Percentiles rank a stretch among this genome's conserved stretches.
Conservation (phyloP, 805 yeast species). For the Wickerhamiella domercqiae region DNA sequence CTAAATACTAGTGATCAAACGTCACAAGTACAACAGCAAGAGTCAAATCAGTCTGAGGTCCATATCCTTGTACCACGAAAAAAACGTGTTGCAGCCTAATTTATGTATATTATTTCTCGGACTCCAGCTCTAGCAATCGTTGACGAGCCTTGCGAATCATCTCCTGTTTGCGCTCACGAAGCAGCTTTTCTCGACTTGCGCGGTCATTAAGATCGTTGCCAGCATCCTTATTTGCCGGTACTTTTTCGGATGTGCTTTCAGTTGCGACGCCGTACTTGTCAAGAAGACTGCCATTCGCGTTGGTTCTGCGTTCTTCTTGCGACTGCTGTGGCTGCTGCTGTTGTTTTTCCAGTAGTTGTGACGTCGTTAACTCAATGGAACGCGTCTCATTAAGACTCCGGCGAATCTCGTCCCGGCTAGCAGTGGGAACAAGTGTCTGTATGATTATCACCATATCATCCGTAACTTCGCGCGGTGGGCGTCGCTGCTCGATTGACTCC, state of each 20-base stretch:
- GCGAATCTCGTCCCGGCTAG: constrained; percentile 54
- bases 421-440: constrained; percentile 61
- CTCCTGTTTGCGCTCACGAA: constrained; percentile 36
- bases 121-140: constrained; percentile 12
- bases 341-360: constrained; percentile 48
- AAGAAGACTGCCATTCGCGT: constrained; percentile 20
- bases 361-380: constrained; percentile 66
- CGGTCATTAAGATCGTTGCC: constrained; percentile 30
- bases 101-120: not conserved
- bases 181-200: constrained; percentile 29
- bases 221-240: constrained; percentile 2
- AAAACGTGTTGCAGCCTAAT: constrained; percentile 4
- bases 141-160: constrained; percentile 49
- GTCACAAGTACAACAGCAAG: not conserved
- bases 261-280: constrained; percentile 32
- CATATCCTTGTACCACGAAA: constrained; percentile 14
- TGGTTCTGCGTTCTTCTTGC: not conserved
- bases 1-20: not conserved
- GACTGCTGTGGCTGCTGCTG: constrained; percentile 30
- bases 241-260: constrained; percentile 4
- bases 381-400: constrained; percentile 51
- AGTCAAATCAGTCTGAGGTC: constrained; percentile 4
- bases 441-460: constrained; percentile 68
- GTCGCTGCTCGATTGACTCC: constrained; percentile 1
- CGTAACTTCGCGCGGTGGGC: constrained; percentile 21